Base-by-base conservation (phyloP, 2,329 filamentous ascomycete genomes). In the Beauveria caledonica region DNA sequence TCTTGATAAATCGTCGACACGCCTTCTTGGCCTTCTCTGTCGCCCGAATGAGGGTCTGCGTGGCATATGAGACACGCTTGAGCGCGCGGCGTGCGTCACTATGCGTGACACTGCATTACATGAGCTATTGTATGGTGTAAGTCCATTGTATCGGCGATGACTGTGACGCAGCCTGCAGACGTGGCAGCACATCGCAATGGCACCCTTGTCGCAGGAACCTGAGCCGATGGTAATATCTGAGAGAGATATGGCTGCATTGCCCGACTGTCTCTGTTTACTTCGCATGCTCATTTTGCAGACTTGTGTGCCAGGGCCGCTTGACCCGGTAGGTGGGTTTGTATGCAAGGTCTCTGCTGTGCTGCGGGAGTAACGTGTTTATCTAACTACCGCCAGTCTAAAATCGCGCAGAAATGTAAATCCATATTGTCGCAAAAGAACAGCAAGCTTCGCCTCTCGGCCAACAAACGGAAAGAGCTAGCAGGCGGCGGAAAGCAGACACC, bases 51-150 rank as follows among this genome's bases (percentile, higher is more conserved):
- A 50, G 29, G 54, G 29, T 4, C 36, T 13, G 21, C 50, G 21
- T 39, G n/a, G 54, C 54, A 57, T 42, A 50, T 58, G 55, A 50
- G 55, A 58, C 55, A 58, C 54, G 3, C 29, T 40, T 39, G 54
- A 49, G 3, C 13, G 45, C 55, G 45, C 45, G 45, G 55, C 44
- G 45, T 58, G 55, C 55, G 55, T 58, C 55, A 58, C 36, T 42
- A 40, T 42, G 55, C 55, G 45, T 25, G 23, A 21, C 33, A 50
- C 46, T 58, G 54, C 44, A 56, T 56, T 54, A 10, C 52, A 17
- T 11, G 13, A 5, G 29, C 21, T 9, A 27, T 13, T 17, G 15
- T 8, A 19, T 39, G 54, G 29, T 58, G 45, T 50, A 58, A 50
- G 55, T 50, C 29, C 33, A 40, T 15, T 33, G 29, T n/a, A 56